phyloP scores from a whole-genome alignment of 2,329 filamentous ascomycete genomes.

The Plenodomus lindquistii region DNA sequence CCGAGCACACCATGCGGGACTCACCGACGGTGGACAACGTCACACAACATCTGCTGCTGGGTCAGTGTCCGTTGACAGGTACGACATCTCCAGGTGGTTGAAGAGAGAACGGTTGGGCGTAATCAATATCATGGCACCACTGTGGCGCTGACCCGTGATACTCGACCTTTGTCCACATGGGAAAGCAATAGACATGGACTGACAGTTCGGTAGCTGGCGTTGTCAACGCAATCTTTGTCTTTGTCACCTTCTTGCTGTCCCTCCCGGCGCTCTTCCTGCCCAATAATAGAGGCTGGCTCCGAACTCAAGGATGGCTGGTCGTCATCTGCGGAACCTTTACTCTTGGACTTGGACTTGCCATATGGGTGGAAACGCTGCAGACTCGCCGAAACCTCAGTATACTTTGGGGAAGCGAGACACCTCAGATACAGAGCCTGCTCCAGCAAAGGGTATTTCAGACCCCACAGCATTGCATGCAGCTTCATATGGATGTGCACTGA shows the following conservation, averaged over 20 bases:
- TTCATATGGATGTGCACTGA: constrained; percentile 17
- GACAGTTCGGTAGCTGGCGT: constrained; percentile 61
- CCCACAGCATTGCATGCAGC: neutral
- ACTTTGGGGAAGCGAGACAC: constrained; percentile 64
- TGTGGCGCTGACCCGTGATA: constrained; percentile 24
- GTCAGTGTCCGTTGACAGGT: constrained; percentile 59
- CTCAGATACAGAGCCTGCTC: constrained; percentile 66
- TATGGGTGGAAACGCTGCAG: constrained; percentile 71
- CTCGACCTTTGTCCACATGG: constrained; percentile 4
- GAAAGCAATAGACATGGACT: constrained; percentile 14
- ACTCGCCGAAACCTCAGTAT: constrained; percentile 65
- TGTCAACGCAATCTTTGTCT: constrained; percentile 72
- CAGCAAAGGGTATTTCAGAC: constrained; percentile 64
- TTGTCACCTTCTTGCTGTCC: constrained; percentile 70
- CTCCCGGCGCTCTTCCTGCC: constrained; percentile 73
- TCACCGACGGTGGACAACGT: constrained; percentile 54
- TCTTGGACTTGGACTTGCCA: constrained; percentile 64
- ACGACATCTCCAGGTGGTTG: constrained; percentile 26
- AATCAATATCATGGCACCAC: constrained; percentile 26
- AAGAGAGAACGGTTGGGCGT: constrained; percentile 1
- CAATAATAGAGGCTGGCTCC: constrained; percentile 69
- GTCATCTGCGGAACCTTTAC: constrained; percentile 67
- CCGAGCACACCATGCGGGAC: constrained; percentile 48
- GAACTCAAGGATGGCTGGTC: constrained; percentile 68
- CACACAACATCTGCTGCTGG: constrained; percentile 56